A percentile compares a stretch with the other conserved stretches of the same genome.
Evolutionary conservation across 139 green algal genomes (phyloP).

Genomic region (Coelastrella sp.): DNA sequence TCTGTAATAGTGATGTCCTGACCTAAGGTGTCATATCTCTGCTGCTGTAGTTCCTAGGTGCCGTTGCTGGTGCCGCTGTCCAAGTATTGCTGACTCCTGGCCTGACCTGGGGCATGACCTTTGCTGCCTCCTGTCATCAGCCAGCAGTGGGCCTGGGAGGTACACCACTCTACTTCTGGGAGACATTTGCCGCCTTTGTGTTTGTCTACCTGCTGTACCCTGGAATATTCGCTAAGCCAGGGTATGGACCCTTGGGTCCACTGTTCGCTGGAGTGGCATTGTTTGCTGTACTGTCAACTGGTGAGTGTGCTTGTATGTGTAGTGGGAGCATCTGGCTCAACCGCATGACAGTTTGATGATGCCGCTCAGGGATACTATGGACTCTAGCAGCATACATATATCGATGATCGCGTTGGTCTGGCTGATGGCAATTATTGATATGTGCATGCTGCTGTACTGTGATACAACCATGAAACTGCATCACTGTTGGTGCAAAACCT

Average conservation of each 20-base stretch:
- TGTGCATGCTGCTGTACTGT: too few species aligned
- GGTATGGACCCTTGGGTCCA: slow-evolving; percentile 54
- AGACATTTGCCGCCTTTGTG: slow-evolving; percentile 54
- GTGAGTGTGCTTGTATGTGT: slow-evolving; percentile 27
- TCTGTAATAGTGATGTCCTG: too few species aligned
- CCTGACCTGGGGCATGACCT: background rate
- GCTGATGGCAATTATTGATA: too few species aligned
- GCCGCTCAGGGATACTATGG: background rate
- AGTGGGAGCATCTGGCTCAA: background rate
- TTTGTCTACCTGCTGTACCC: slow-evolving; percentile 59
- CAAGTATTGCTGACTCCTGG: slow-evolving; percentile 44
- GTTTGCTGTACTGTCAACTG: slow-evolving; percentile 56
- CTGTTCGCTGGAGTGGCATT: slow-evolving; percentile 57
- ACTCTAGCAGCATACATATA: too few species aligned
- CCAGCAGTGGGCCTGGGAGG: slow-evolving; percentile 40
- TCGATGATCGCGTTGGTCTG: too few species aligned
- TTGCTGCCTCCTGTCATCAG: background rate
- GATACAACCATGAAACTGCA: too few species aligned
- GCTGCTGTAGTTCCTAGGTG: slow-evolving; percentile 54
- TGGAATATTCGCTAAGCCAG: slow-evolving; percentile 54
- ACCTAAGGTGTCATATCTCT: too few species aligned
- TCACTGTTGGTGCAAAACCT: too few species aligned
- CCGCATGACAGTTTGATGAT: background rate
- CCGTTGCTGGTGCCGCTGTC: slow-evolving; percentile 53
- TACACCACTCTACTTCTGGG: slow-evolving; percentile 52